Percentiles rank a stretch among this genome's conserved stretches.
phyloP scores from a whole-genome alignment of 2,329 filamentous ascomycete genomes.

The Colletotrichum magnum region DNA sequence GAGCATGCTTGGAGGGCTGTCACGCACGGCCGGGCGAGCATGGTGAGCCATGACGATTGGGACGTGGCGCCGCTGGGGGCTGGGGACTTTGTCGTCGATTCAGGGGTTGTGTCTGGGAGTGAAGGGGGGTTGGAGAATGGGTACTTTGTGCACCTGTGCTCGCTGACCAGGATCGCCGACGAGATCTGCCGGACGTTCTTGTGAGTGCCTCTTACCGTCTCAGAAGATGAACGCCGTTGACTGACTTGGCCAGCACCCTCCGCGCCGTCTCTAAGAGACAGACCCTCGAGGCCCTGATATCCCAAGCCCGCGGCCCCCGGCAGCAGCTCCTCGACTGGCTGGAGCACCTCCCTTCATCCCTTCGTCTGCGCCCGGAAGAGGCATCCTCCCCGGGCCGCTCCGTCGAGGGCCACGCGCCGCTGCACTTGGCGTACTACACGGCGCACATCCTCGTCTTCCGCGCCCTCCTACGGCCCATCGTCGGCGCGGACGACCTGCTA shows the following conservation, averaged over 20 bases:
- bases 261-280: background rate
- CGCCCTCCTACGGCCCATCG: background rate
- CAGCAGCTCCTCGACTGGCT: background rate
- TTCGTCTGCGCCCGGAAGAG: background rate
- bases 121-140: background rate
- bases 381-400: background rate
- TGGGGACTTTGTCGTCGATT: background rate
- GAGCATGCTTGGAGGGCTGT: background rate
- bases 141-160: background rate
- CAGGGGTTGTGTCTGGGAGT: background rate
- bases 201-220: background rate
- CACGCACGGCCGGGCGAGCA: background rate
- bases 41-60: background rate
- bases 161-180: background rate
- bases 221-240: no score
- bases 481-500: constrained; percentile 1
- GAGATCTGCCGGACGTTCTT: background rate
- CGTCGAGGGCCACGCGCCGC: background rate
- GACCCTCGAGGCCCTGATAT: background rate
- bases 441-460: background rate
- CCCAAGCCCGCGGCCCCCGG: background rate
- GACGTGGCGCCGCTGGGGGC: background rate
- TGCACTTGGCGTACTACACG: background rate
- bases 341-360: background rate
- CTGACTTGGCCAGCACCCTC: background rate